Evolutionary conservation across 805 yeast species (phyloP), one percentile per base, ranked within the genome.

Genomic region (Candida fluviatilis): DNA sequence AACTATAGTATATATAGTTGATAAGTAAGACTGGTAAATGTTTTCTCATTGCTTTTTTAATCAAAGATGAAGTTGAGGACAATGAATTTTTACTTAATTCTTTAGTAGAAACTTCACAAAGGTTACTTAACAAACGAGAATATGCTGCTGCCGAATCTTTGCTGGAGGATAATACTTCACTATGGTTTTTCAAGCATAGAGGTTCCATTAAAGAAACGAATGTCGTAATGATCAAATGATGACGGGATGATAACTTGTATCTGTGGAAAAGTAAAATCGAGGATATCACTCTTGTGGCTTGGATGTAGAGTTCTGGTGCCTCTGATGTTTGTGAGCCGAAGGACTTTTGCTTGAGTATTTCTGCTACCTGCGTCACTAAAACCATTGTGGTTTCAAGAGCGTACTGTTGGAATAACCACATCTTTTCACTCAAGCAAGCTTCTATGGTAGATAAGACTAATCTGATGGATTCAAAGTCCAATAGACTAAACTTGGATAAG

Each of bases 61-160:
- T 68, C 6, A 72, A 46, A 1, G 78, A 69, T 0, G 91, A 75
- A 16, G 70, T 80, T 1, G 68, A 53, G 31, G 62, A 56, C 25
- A 59, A 59, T 0, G 64, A 41, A 3, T 47, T 49, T 14, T 56
- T 53, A 37, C 46, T 59, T 34, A 57, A 44, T 21, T 60, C 50
- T 34, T 62, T 57, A 21, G 49, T 41, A 7, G 74, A 66, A 2
- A 95, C 95, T 48, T 86, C 95, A 63, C 95, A 86, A 24, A 84
- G 61, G 49, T 83, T 82, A 16, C 71, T 64, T 33, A 88, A 54
- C 14, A 85, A 60, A 48, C 96, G 72, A 4, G 82, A 57, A 37
- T 65, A 73, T 3, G 80, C 57, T 10, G 60, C 50, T 0, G 81
- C 83, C 18, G 78, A 64, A 6, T 51, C 54, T 12, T 46, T 42